phyloP scores from a whole-genome alignment of 129 eudicot genomes.

The Chrysanthemum seticuspe region DNA sequence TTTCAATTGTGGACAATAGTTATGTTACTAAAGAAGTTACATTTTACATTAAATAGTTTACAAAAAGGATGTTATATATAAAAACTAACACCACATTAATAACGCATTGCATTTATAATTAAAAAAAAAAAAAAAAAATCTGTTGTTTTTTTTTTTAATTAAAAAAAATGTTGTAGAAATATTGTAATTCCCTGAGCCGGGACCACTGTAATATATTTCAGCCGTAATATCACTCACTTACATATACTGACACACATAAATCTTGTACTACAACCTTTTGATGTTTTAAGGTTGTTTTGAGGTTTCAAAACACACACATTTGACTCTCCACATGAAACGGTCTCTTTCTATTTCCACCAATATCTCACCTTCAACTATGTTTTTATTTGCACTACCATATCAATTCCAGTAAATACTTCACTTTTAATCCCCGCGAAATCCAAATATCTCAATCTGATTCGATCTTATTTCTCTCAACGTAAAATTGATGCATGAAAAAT shows the following conservation, averaged over 20 bases:
- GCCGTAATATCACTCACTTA: slow-evolving; percentile 15
- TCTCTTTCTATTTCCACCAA: slow-evolving; percentile 33
- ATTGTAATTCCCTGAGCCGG: not conserved
- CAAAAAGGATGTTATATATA: too few relatives aligned
- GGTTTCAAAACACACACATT: slow-evolving; percentile 15
- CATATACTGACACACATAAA: slow-evolving; percentile 7
- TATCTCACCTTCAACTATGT: slow-evolving; percentile 1
- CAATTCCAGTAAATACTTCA: slow-evolving; percentile 16
- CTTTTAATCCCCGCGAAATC: not conserved
- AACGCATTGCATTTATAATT: too few relatives aligned
- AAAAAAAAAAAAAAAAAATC: too few relatives aligned
- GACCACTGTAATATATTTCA: not conserved
- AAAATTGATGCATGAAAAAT: slow-evolving; percentile 41
- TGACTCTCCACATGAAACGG: slow-evolving; percentile 36
- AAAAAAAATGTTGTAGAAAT: too few relatives aligned
- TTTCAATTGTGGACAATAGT: too few relatives aligned
- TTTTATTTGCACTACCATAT: slow-evolving; percentile 12
- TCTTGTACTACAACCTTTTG: not conserved
- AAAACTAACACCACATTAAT: too few relatives aligned
- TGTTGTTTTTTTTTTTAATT: too few relatives aligned
- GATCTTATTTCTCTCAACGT: not conserved
- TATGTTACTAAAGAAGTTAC: too few relatives aligned
- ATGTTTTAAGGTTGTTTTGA: too few relatives aligned
- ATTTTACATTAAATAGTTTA: too few relatives aligned
- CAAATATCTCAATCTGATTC: not conserved